Evolutionary conservation across 805 yeast species (phyloP).

Genomic region (Hanseniaspora nectarophila): DNA sequence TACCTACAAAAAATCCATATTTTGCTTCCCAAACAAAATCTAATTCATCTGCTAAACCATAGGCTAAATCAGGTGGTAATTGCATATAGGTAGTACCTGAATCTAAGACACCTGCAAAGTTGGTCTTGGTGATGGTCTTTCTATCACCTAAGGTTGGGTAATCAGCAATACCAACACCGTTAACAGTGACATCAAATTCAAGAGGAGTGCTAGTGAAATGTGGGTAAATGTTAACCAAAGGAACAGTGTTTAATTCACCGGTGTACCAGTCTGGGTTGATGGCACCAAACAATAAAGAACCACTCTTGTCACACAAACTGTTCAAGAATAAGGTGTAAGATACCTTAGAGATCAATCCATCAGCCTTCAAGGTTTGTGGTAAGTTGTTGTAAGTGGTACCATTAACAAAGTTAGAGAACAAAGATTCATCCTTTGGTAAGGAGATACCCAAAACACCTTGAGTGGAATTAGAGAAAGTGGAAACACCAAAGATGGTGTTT

Average conservation of each 20-base stretch:
- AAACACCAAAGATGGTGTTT: slow-evolving; percentile 27
- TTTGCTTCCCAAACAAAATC: slow-evolving; percentile 31
- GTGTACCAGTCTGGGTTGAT: slow-evolving; percentile 32
- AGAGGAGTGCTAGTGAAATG: slow-evolving; percentile 16
- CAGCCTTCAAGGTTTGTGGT: slow-evolving; percentile 43
- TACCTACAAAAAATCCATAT: slow-evolving; percentile 33
- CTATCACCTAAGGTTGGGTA: slow-evolving; percentile 17
- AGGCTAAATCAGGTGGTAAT: slow-evolving; percentile 32
- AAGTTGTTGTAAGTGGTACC: slow-evolving; percentile 43
- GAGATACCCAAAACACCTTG: slow-evolving; percentile 42
- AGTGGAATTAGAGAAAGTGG: slow-evolving; percentile 28
- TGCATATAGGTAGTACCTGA: slow-evolving; percentile 37
- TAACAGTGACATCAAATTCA: slow-evolving; percentile 28
- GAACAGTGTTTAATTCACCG: slow-evolving; percentile 28
- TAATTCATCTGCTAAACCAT: slow-evolving; percentile 29
- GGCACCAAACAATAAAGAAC: slow-evolving; percentile 37
- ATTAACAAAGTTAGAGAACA: slow-evolving; percentile 16
- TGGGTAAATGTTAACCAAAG: slow-evolving; percentile 21
- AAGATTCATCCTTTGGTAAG: slow-evolving; percentile 48
- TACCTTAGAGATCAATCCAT: slow-evolving; percentile 41
- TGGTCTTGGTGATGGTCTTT: slow-evolving; percentile 23
- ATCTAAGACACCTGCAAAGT: slow-evolving; percentile 34
- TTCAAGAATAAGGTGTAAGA: slow-evolving; percentile 52
- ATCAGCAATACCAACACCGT: slow-evolving; percentile 27
- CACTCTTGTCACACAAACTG: slow-evolving; percentile 31